Base-by-base conservation (phyloP, 1,284 basidiomycete genomes). In the Heterobasidion irregulare region DNA sequence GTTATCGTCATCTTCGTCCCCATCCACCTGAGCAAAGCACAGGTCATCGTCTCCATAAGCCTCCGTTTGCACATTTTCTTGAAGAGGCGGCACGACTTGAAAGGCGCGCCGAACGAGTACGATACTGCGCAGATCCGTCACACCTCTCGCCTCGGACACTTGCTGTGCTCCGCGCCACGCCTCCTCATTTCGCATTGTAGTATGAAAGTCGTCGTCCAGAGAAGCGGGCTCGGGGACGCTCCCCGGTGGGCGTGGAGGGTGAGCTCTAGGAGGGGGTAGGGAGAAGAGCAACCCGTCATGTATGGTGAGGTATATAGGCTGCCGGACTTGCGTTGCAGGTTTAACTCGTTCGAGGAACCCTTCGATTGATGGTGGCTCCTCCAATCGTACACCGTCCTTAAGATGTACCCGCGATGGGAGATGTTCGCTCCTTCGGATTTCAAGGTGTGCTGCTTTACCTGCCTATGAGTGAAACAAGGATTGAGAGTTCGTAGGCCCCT, bases 291-390 rank as follows among this genome's bases (percentile, higher is more conserved):
- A 80, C 2, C 88, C 86, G 55, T 86, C 80, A 63, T 94, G 89
- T 7, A 82, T 83, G 34, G 78, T 72, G 16, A 94, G 72, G 69
- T 94, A 94, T 7, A 88, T 65, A 8, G 76, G 72, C 52, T 84
- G 82, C 57, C 77, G 82, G 34, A 71, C 67, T 59, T 84, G 82
- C 36, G 80, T 76, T 55, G 81, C 82, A 0, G 82, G 75, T 58
- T 78, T 80, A 64, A 92, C 78, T 53, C 86, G 83, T 56, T 88
- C 79, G 38, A 92, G 69, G 68, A 87, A 94, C 1, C 92, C 92
- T 68, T 94, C 92, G 48, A 94, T 72, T 1, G 81, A 78, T 0
- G 83, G 80, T 1, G 92, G 92, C 64, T 94, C 89, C 16, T 76
- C 68, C 12, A 91, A 63, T 46, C 70, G 72, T 15, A 70, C 77